These are phyloP conservation scores for Penicillium hordei DNA, from an alignment of 2,329 filamentous ascomycete species.

Conservation along the genomic window DNA sequence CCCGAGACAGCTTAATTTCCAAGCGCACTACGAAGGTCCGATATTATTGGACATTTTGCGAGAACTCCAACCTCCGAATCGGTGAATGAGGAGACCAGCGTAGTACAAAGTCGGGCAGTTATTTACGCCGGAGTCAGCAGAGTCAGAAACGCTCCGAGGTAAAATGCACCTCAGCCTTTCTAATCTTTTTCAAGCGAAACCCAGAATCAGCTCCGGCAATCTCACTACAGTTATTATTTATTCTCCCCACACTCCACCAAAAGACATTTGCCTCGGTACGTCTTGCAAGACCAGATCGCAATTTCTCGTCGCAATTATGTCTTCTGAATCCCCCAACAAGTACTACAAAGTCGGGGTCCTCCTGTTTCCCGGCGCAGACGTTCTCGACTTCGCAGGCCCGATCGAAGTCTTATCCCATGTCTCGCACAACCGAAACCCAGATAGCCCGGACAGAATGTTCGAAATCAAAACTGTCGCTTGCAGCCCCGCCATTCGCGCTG, in stretches of 20 bases:
- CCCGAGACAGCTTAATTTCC: not conserved
- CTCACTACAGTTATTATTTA: not conserved
- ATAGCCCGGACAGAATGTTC: conserved; percentile 33
- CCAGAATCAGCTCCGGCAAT: not conserved
- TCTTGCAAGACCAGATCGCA: not conserved
- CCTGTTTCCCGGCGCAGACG: conserved; percentile 40
- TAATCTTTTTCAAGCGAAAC: not conserved
- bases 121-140: conserved; percentile 7
- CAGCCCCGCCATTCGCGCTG: conserved; percentile 25
- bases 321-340: conserved; percentile 10
- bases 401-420: conserved; percentile 39
- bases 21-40: conserved; percentile 2
- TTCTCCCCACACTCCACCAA: not conserved
- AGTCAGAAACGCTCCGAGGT: conserved; percentile 10
- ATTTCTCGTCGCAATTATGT: conserved; percentile 9
- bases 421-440: conserved; percentile 28
- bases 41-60: not conserved
- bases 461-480: conserved; percentile 36
- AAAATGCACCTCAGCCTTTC: conserved; percentile 4
- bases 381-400: conserved; percentile 45
- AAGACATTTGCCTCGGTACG: not conserved
- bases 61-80: not conserved
- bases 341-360: conserved; percentile 41
- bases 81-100: conserved; percentile 3
- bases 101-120: conserved; percentile 16